Evolutionary conservation across 345 rosid genomes (phyloP).

Genomic region (Brassica juncea): DNA sequence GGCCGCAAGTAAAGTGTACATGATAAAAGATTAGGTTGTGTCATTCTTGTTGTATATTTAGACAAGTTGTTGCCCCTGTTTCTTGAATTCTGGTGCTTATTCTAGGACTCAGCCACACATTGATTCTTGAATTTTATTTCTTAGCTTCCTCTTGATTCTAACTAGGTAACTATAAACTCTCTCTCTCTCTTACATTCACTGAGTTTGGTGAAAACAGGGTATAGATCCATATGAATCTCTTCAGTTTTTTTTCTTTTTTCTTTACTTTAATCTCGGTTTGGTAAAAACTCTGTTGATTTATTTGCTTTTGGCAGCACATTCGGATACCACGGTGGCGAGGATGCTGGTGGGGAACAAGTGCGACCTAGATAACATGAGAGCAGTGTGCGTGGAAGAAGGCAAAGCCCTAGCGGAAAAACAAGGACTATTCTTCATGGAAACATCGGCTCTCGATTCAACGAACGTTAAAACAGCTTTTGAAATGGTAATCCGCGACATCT

Average conservation of each 20-base stretch:
- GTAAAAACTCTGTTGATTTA: not conserved
- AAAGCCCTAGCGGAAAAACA: constrained; percentile 71
- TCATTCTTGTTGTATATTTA: not conserved
- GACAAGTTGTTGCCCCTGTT: not conserved
- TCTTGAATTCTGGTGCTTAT: not conserved
- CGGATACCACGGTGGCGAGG: constrained; percentile 67
- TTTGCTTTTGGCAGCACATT: constrained; percentile 53
- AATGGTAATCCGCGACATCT: constrained; percentile 70
- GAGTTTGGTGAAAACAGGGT: not conserved
- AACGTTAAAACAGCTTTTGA: constrained; percentile 80
- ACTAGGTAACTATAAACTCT: not conserved
- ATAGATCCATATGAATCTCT: not conserved
- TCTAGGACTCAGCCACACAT: not conserved
- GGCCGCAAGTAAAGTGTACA: not conserved
- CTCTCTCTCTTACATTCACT: not conserved
- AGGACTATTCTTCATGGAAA: constrained; percentile 86
- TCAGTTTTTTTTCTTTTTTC: no score
- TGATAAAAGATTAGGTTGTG: not conserved
- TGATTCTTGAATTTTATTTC: not conserved
- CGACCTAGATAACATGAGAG: constrained; percentile 69
- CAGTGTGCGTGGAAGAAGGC: constrained; percentile 75
- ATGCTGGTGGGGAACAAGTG: constrained; percentile 93
- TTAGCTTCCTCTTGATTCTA: no score
- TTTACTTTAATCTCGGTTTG: not conserved
- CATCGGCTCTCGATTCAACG: constrained; percentile 83